phyloP scores from a whole-genome alignment of 2,329 filamentous ascomycete species.

The Calonectria naviculata region DNA sequence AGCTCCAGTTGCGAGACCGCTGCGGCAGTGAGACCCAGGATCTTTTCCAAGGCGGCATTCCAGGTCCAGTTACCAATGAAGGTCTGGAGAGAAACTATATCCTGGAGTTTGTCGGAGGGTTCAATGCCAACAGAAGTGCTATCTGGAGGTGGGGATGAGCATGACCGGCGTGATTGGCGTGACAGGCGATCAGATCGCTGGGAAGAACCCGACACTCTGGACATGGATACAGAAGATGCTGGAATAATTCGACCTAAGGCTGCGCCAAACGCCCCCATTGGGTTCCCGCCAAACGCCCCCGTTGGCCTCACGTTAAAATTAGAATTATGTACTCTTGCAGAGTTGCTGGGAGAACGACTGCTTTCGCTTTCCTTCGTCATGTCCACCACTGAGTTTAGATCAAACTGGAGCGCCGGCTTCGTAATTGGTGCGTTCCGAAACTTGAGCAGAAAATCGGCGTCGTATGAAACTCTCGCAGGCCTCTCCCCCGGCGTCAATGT shows the following conservation, averaged over 20 bases:
- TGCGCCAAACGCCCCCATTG: not conserved
- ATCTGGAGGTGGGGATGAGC: not conserved
- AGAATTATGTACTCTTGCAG: too few relatives aligned
- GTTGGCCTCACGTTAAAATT: too few relatives aligned
- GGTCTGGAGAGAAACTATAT: slow-evolving; percentile 64
- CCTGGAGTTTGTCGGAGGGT: slow-evolving; percentile 27
- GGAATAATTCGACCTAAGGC: not conserved
- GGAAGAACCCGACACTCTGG: too few relatives aligned
- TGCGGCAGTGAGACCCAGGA: slow-evolving; percentile 35
- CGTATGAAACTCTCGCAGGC: not conserved
- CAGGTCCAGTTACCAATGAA: slow-evolving; percentile 46
- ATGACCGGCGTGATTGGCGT: too few relatives aligned
- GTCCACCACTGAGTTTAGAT: not conserved
- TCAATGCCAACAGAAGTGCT: not conserved
- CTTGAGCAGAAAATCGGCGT: not conserved
- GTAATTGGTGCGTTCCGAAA: not conserved
- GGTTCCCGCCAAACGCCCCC: not conserved
- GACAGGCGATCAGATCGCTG: too few relatives aligned
- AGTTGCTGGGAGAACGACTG: too few relatives aligned
- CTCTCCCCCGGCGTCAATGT: too few relatives aligned
- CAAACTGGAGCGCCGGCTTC: not conserved
- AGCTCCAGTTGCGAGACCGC: slow-evolving; percentile 13
- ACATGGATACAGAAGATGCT: too few relatives aligned
- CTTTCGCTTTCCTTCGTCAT: not conserved
- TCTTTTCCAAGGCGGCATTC: slow-evolving; percentile 35